These are phyloP conservation scores for Cladosporium sp. DNA, from an alignment of 2,329 filamentous ascomycete genomes.

Conservation along the genomic window DNA sequence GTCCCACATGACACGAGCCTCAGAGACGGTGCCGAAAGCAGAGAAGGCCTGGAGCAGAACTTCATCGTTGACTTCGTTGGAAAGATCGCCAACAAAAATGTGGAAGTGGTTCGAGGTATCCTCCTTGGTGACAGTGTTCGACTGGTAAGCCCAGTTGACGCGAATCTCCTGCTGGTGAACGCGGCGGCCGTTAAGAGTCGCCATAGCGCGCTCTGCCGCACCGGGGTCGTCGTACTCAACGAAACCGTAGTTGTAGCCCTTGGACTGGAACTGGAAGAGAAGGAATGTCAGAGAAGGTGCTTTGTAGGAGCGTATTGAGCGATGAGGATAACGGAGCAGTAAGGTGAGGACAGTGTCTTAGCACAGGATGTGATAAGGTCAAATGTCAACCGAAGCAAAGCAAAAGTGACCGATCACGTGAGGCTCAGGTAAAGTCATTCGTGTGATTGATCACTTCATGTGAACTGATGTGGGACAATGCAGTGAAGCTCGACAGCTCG, in stretches of 20 bases:
- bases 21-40: slow-evolving; percentile 90
- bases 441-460: not conserved
- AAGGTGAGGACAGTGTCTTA: not conserved
- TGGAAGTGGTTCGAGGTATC: slow-evolving; percentile 98
- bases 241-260: slow-evolving; percentile 98
- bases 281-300: not conserved
- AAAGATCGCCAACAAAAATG: slow-evolving; percentile 96
- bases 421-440: not conserved
- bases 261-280: slow-evolving; percentile 58
- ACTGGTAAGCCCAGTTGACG: slow-evolving; percentile 99
- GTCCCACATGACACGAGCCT: slow-evolving; percentile 99
- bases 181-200: slow-evolving; percentile 88
- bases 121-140: slow-evolving; percentile 89
- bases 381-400: slow-evolving; percentile 11
- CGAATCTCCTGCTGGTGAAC: slow-evolving; percentile 98
- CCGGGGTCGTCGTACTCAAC: slow-evolving; percentile 98
- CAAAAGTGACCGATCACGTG: slow-evolving; percentile 12
- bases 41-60: slow-evolving; percentile 90
- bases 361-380: not conserved
- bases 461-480: not conserved
- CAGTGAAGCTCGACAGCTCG: not conserved
- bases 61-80: slow-evolving; percentile 98
- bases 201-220: slow-evolving; percentile 94
- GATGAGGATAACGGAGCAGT: not conserved
- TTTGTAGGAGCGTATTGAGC: not conserved